Evolutionary conservation across 306 rosid species (phyloP).

Genomic region (Amphicarpaea edgeworthii): DNA sequence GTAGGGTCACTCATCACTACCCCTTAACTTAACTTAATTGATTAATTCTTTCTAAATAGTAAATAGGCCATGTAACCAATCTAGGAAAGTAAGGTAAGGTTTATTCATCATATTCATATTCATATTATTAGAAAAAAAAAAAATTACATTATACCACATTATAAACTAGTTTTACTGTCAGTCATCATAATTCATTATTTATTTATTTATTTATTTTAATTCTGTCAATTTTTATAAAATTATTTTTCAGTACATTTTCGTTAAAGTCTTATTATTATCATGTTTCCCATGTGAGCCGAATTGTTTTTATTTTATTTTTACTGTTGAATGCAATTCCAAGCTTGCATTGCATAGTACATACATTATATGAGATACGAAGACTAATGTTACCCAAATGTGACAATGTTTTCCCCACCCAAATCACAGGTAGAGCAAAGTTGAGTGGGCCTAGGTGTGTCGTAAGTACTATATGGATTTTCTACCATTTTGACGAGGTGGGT

Average conservation of each 20-base stretch:
- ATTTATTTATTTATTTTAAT: too few relatives aligned
- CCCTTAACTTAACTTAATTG: too few relatives aligned
- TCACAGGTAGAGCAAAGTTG: constrained; percentile 8
- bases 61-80: constrained; percentile 18
- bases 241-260: too few relatives aligned
- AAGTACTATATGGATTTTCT: constrained; percentile 53
- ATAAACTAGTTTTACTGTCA: too few relatives aligned
- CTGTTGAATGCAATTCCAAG: constrained; percentile 1
- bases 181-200: too few relatives aligned
- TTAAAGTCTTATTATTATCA: too few relatives aligned
- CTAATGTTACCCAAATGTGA: constrained; percentile 42
- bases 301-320: background rate
- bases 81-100: constrained; percentile 30
- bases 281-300: constrained; percentile 11
- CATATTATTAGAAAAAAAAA: too few relatives aligned
- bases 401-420: constrained; percentile 23
- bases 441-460: constrained; percentile 28
- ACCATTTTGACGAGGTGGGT: constrained; percentile 47
- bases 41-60: constrained; percentile 20
- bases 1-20: constrained; percentile 42
- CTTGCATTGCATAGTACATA: constrained; percentile 37
- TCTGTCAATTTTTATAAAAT: too few relatives aligned
- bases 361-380: constrained; percentile 22
- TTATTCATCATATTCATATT: background rate
- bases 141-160: too few relatives aligned